These are phyloP conservation scores for Tephrocybe sp. DNA, from an alignment of 768 basidiomycete genomes.

Conservation along the genomic window DNA sequence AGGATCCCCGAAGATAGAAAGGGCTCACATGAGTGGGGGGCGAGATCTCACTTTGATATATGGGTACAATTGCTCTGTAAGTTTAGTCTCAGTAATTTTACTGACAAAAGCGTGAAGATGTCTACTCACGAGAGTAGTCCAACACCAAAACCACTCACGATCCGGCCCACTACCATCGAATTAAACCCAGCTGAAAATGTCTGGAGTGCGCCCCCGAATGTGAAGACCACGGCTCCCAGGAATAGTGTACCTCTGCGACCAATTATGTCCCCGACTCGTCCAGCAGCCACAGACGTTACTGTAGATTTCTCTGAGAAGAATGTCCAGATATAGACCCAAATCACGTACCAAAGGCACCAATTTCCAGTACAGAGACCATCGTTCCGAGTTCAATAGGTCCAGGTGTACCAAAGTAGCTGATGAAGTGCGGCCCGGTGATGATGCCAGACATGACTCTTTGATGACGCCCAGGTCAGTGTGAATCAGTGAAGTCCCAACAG, in stretches of 20 bases:
- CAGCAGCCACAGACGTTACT: slow-evolving; percentile 93
- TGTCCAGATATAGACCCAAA: neutral
- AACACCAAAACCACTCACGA: slow-evolving; percentile 87
- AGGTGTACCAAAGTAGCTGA: slow-evolving; percentile 72
- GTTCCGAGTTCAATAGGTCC: slow-evolving; percentile 69
- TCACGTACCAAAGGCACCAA: slow-evolving; percentile 76
- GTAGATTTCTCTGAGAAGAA: slow-evolving; percentile 4
- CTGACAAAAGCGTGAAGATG: neutral
- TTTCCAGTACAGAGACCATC: slow-evolving; percentile 89
- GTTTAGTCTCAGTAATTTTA: neutral
- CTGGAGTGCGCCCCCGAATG: slow-evolving; percentile 84
- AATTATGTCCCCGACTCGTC: slow-evolving; percentile 82
- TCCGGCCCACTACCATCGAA: slow-evolving; percentile 80
- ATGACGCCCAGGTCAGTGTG: neutral
- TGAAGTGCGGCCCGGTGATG: slow-evolving; percentile 82
- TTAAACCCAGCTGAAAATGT: slow-evolving; percentile 77
- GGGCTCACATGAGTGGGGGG: slow-evolving; percentile 72
- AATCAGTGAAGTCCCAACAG: neutral
- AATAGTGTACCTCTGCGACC: slow-evolving; percentile 86
- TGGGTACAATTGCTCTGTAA: slow-evolving; percentile 78
- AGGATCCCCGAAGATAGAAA: neutral
- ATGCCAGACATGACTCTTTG: slow-evolving; percentile 82
- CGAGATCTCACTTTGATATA: slow-evolving; percentile 90
- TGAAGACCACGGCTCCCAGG: slow-evolving; percentile 80
- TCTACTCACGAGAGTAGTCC: slow-evolving; percentile 78